A percentile compares a stretch with the other conserved stretches of the same genome.
phyloP scores from a whole-genome alignment of 352 stramenopile genomes.

The Globisporangium ultimum region DNA sequence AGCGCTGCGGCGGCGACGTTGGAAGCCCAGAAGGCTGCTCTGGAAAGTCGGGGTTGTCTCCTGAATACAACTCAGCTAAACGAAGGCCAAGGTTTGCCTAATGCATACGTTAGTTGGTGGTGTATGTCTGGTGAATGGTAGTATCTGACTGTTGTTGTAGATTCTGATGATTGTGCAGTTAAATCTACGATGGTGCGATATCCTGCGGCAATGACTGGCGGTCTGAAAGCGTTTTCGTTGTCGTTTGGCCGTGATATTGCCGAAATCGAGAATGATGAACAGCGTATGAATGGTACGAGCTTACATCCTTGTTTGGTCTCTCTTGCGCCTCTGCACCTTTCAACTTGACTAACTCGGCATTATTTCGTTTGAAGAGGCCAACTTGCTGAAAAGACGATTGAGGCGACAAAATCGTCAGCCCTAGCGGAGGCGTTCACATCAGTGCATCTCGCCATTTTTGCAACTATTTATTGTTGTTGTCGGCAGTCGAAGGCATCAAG shows the following conservation, averaged over 20 bases:
- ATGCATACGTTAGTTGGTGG: too few species aligned
- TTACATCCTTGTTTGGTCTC: neutral
- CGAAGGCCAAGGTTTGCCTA: too few species aligned
- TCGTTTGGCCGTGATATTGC: constrained; percentile 22
- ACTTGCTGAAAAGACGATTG: constrained; percentile 32
- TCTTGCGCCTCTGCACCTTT: neutral
- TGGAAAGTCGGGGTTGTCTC: constrained; percentile 21
- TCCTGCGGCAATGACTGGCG: neutral
- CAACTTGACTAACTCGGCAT: too few species aligned
- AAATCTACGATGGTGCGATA: neutral
- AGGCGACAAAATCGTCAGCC: constrained; percentile 19
- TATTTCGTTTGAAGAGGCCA: constrained; percentile 22
- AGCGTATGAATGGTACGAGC: constrained; percentile 27
- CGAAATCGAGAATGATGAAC: constrained; percentile 30
- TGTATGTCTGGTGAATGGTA: too few species aligned
- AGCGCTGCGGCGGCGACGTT: constrained; percentile 12
- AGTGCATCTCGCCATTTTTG: neutral
- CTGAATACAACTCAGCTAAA: too few species aligned
- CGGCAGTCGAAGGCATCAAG: too few species aligned
- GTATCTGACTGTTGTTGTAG: constrained; percentile 7
- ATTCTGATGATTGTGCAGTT: constrained; percentile 1
- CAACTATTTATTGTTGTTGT: neutral
- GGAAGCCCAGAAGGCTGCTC: constrained; percentile 19
- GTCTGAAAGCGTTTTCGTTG: constrained; percentile 15
- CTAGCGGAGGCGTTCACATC: neutral